Conservation (phyloP, 2,329 filamentous ascomycete genomes). For the Madurella fahalii region DNA sequence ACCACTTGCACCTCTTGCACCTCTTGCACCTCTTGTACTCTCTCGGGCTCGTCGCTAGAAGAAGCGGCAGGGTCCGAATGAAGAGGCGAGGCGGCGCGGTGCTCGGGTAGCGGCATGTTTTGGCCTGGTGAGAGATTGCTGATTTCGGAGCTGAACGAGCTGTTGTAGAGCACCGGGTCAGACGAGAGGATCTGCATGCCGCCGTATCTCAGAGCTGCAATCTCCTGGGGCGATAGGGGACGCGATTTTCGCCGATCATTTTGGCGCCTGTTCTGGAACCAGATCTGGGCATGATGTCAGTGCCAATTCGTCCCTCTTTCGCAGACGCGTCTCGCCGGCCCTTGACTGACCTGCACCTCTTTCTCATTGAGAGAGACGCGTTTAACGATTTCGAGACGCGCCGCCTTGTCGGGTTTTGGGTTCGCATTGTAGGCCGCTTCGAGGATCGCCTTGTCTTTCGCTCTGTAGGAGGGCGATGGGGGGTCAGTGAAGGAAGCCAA, state of each 20-base stretch:
- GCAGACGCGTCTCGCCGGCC: background rate
- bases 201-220: slow-evolving; percentile 57
- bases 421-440: slow-evolving; percentile 82
- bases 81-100: slow-evolving; percentile 6
- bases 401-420: slow-evolving; percentile 85
- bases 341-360: slow-evolving; percentile 78
- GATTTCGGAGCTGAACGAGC: slow-evolving; percentile 24
- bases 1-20: background rate
- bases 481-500: slow-evolving; percentile 20
- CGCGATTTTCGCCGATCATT: slow-evolving; percentile 87
- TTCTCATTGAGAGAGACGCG: slow-evolving; percentile 89
- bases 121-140: slow-evolving; percentile 15
- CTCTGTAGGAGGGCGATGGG: slow-evolving; percentile 46
- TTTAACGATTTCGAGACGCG: slow-evolving; percentile 77
- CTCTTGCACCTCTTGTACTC: background rate
- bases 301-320: slow-evolving; percentile 18
- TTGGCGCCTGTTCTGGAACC: slow-evolving; percentile 95
- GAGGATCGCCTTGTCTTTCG: slow-evolving; percentile 83
- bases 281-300: slow-evolving; percentile 60
- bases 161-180: slow-evolving; percentile 35
- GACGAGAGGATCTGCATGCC: slow-evolving; percentile 50
- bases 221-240: slow-evolving; percentile 73
- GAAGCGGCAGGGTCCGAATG: slow-evolving; percentile 11
- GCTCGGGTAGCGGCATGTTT: slow-evolving; percentile 12
- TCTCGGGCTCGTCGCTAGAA: slow-evolving; percentile 16